Evolutionary conservation across 768 basidiomycete genomes (phyloP), one percentile per base, ranked within the genome.

Genomic region (Trametes gibbosa): DNA sequence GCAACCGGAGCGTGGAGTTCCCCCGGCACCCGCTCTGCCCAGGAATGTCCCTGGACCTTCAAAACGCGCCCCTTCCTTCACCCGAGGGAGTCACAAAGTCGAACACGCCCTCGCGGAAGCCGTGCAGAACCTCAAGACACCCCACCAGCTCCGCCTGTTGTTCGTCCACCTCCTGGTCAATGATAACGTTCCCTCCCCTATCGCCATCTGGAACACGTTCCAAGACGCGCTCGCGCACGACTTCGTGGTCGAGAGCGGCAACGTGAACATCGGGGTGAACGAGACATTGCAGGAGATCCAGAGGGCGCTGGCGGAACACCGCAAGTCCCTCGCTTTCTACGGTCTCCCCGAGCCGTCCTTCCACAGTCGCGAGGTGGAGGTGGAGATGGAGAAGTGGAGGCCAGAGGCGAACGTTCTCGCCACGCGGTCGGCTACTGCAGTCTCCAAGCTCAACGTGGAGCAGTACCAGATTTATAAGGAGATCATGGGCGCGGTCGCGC

Each of bases 91-190:
- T 32, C 65, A 69, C 25, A 68, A 72, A 56, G 72, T 57, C 0
- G 59, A 66, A 5, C 67, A 64, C 55, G 72, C 77, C 0, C 63
- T 80, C 16, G 29, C 56, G 2, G 77, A 80, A 49, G 77, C 73
- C 1, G 58, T 79, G 0, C 48, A 65, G 8, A 58, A 58, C 2
- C 63, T 74, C 2, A 53, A 63, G 5, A 75, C 76, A 0, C 78
- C 77, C 0, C 50, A 56, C 2, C 76, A 79, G 58, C 66, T 80
- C 0, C 73, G 74, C 0, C 50, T 71, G 27, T 71, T 79, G 2
- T 77, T 79, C 63, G 69, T 73, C n/a, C 70, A 76, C 49, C 59
- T 79, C 2, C 56, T 78, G 1, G 63, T 73, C 37, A 73, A 79
- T 37, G 69, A 73, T 27, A 70, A 68, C 42, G 58, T 74, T 6